Conservation (phyloP, 2,329 filamentous ascomycete genomes). For the Rhynchosporium secalis region DNA sequence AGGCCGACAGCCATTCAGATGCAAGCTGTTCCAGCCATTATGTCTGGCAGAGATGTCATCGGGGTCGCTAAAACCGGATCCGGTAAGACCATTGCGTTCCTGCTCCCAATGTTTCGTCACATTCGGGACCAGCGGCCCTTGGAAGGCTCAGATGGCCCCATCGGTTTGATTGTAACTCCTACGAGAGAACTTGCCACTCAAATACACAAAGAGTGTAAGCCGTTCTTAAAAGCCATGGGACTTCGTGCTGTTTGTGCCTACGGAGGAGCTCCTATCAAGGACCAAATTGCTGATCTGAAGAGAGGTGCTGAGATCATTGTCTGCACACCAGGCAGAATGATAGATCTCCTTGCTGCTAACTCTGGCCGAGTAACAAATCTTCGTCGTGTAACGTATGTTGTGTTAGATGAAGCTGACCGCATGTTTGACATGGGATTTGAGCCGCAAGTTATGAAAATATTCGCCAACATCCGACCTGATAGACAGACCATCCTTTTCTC, state of each 20-base stretch:
- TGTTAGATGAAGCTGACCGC: conserved; percentile 94
- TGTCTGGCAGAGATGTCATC: conserved; percentile 94
- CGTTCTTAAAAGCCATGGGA: conserved; percentile 83
- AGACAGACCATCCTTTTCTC: conserved; percentile 95
- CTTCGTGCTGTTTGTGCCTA: conserved; percentile 90
- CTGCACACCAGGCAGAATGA: conserved; percentile 91
- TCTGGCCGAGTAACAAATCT: conserved; percentile 92
- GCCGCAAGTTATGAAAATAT: conserved; percentile 95
- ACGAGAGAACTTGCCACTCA: conserved; percentile 92
- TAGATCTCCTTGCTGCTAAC: conserved; percentile 91
- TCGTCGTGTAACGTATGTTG: conserved; percentile 85
- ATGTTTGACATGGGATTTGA: conserved; percentile 99
- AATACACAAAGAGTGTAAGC: conserved; percentile 92
- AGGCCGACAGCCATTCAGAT: conserved; percentile 92
- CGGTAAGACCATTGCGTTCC: conserved; percentile 93
- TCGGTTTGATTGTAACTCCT: conserved; percentile 87
- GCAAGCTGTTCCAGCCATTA: conserved; percentile 90
- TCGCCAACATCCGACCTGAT: conserved; percentile 87
- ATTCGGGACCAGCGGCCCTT: conserved; percentile 90
- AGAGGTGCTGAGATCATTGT: conserved; percentile 93
- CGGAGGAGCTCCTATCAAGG: conserved; percentile 92
- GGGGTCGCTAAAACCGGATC: conserved; percentile 97
- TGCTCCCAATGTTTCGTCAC: conserved; percentile 96
- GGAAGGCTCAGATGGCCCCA: conserved; percentile 80
- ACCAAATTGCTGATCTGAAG: conserved; percentile 96